Base-by-base conservation (phyloP, 306 rosid genomes). In the Medicago lupulina region DNA sequence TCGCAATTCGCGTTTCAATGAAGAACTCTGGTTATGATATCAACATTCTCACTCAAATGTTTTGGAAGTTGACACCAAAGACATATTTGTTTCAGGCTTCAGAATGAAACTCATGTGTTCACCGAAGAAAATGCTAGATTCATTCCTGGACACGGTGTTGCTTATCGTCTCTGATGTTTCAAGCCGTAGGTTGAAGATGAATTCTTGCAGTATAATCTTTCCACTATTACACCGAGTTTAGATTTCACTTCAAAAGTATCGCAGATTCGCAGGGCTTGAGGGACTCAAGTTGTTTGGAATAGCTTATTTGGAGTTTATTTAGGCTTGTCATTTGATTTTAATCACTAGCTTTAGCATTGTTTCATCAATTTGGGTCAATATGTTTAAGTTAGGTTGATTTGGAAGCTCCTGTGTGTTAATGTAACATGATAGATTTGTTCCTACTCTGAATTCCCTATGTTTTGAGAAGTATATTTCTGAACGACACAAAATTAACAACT, bases 131-230 rank as follows among this genome's bases (percentile, higher is more conserved):
- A 82, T 73, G 96, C 97, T 73, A 90, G 95, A 83, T 95, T 95
- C 71, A 80, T 95, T 76, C 96, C 92, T 83, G 97, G 99, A 13
- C 99, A 84, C 58, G 97, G 98, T 77, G 76, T 90, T 18, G 96
- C 88, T 36, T 75, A 72, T 78, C 82, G 85, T 31, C 75, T 54
- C 70, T 81, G 23, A 43, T 10, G 49, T 43, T 43, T 43, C 49
- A 43, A 43, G 49, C n/a, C 51, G 6, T 46, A 46, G 51, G 7
- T 46, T 13, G 51, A 46, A 46, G 16, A 46, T 46, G 51, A 46
- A 46, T 46, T 46, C 16, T 46, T 46, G 7, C 51, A 46, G 50
- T 12, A 44, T 44, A 44, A 4, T 44, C 1, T 14, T 5, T 44
- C n/a, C 12, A 44, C 0, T 44, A 44, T 44, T 3, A 6, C 49